These are phyloP conservation scores for Mycosphaerella sp. DNA, from an alignment of 2,329 filamentous ascomycete genomes.

Conservation along the genomic window DNA sequence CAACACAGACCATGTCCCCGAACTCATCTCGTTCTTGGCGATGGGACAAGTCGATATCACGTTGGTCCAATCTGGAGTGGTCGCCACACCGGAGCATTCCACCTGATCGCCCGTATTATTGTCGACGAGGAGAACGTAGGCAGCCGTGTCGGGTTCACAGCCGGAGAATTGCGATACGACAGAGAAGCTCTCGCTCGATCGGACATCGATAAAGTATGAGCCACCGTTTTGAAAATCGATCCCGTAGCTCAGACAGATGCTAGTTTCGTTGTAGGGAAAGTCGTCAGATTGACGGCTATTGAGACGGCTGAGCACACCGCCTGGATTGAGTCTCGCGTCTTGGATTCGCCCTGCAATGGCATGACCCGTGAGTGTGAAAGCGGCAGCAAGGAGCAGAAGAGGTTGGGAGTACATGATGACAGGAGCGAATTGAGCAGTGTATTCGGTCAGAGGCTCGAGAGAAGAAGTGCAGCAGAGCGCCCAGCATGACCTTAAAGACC, in stretches of 20 bases:
- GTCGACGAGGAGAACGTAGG: constrained; percentile 37
- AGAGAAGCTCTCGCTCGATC: constrained; percentile 38
- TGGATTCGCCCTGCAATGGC: not conserved
- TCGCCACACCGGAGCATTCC: constrained; percentile 32
- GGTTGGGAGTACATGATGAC: constrained; percentile 1
- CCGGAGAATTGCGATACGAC: constrained; percentile 41
- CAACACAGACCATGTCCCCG: constrained; percentile 41
- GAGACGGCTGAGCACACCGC: not conserved
- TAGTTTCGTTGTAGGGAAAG: constrained; percentile 11
- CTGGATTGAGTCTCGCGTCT: not conserved
- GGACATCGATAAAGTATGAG: constrained; percentile 42
- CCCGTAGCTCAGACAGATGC: constrained; percentile 28
- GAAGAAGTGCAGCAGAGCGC: not conserved
- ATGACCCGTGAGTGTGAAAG: not conserved
- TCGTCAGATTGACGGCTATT: not conserved
- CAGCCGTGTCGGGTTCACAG: constrained; percentile 37
- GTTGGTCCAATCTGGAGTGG: constrained; percentile 36
- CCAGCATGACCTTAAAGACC: not conserved
- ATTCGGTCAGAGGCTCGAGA: not conserved
- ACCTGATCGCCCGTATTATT: constrained; percentile 37
- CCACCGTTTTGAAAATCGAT: constrained; percentile 41
- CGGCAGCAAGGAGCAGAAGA: constrained; percentile 3
- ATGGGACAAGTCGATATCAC: constrained; percentile 41
- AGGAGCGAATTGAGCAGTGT: not conserved
- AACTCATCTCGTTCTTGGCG: constrained; percentile 39